phyloP scores from a whole-genome alignment of 2,329 filamentous ascomycete genomes.

The Colletotrichum noveboracense region DNA sequence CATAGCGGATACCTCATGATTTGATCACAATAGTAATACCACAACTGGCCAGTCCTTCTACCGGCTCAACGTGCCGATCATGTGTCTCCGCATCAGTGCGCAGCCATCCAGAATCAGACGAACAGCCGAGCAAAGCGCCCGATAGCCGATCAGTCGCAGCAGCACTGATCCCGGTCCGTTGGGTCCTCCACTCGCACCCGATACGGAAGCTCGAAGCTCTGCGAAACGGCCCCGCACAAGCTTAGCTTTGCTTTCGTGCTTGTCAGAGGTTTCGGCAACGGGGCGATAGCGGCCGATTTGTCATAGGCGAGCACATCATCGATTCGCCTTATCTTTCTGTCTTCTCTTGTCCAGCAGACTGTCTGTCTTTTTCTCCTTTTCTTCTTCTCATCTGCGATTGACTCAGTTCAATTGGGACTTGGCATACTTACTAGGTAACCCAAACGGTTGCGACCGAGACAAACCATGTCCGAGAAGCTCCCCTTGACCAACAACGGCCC shows the following conservation, averaged over 20 bases:
- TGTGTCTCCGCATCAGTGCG: not conserved
- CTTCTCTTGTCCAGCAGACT: not conserved
- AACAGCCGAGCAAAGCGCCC: conserved; percentile 4
- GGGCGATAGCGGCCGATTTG: conserved; percentile 19
- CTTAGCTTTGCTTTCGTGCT: not conserved
- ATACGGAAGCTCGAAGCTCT: conserved; percentile 6
- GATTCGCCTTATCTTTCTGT: not conserved
- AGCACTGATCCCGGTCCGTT: not conserved
- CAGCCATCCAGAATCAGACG: conserved; percentile 1
- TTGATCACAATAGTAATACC: not conserved
- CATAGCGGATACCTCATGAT: not conserved
- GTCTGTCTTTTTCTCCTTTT: not conserved
- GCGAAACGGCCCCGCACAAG: not conserved
- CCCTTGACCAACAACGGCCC: not conserved
- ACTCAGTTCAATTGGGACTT: not conserved
- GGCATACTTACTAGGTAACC: not conserved
- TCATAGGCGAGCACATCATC: conserved; percentile 11
- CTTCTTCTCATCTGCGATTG: not conserved
- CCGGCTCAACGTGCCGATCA: not conserved
- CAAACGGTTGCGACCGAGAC: not conserved
- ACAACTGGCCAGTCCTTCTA: no score
- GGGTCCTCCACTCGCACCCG: not conserved
- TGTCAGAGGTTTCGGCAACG: not conserved
- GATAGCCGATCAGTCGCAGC: conserved; percentile 18
- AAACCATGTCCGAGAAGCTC: conserved; percentile 17